Evolutionary conservation across 371 early-diverging fungal species (phyloP).

Genomic region (Mucor velutinosus): DNA sequence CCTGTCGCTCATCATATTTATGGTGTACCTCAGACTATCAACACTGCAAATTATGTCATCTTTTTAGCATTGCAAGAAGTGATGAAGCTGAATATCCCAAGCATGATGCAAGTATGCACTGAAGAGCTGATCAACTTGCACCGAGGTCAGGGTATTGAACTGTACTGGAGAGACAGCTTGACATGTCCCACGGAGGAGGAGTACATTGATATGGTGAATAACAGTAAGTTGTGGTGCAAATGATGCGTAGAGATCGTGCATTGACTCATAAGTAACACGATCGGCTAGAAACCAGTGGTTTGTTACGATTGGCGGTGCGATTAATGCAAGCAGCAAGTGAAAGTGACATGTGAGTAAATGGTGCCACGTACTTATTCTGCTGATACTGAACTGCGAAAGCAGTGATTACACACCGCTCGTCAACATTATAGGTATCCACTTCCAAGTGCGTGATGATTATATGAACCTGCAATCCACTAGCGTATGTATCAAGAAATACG

Average conservation of each 20-base stretch:
- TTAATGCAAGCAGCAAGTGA: constrained; percentile 80
- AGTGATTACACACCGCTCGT: constrained; percentile 83
- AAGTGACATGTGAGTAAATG: constrained; percentile 46
- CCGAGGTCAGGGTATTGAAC: constrained; percentile 92
- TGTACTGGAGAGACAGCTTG: constrained; percentile 79
- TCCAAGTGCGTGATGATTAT: constrained; percentile 96
- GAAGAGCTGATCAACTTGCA: constrained; percentile 92
- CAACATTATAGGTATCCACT: constrained; percentile 87
- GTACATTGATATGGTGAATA: constrained; percentile 87
- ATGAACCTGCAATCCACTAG: constrained; percentile 85
- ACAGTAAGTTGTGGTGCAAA: constrained; percentile 74
- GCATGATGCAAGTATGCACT: constrained; percentile 80
- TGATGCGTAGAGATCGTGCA: background rate
- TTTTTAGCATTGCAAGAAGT: constrained; percentile 88
- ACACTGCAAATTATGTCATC: constrained; percentile 94
- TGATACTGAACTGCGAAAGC: constrained; percentile 15
- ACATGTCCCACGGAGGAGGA: constrained; percentile 84
- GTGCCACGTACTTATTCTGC: background rate
- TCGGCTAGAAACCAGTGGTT: constrained; percentile 86
- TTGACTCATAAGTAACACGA: background rate
- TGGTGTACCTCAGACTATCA: constrained; percentile 91
- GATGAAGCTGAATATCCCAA: constrained; percentile 64
- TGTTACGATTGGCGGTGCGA: constrained; percentile 90
- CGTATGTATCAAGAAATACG: constrained; percentile 37
- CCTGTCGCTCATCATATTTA: constrained; percentile 97